phyloP scores from a whole-genome alignment of 2,329 filamentous ascomycete species.

The Aurifilum marmelostoma region DNA sequence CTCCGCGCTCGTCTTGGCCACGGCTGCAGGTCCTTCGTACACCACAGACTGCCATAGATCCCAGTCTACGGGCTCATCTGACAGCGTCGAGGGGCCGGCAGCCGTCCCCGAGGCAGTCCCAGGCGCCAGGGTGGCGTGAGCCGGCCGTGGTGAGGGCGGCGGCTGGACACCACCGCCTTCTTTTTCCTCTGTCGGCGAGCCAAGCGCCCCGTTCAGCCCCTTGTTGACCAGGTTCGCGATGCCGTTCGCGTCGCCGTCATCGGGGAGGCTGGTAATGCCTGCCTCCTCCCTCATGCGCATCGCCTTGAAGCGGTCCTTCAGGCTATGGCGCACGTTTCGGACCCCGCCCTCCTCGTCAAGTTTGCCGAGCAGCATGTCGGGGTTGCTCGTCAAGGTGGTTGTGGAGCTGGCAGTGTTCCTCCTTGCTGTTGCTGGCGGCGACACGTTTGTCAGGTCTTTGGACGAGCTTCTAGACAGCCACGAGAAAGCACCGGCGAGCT shows the following conservation, averaged over 20 bases:
- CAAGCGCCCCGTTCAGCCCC: constrained; percentile 25
- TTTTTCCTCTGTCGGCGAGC: constrained; percentile 31
- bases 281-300: constrained; percentile 76
- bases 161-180: constrained; percentile 36
- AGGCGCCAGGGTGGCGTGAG: constrained; percentile 74
- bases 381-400: constrained; percentile 77
- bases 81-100: constrained; percentile 71
- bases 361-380: constrained; percentile 71
- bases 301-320: constrained; percentile 79
- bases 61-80: constrained; percentile 88
- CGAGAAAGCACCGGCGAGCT: constrained; percentile 85
- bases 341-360: constrained; percentile 69
- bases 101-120: constrained; percentile 84
- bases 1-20: constrained; percentile 84
- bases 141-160: constrained; percentile 57
- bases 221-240: constrained; percentile 34
- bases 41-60: constrained; percentile 97
- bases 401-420: constrained; percentile 82
- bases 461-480: constrained; percentile 76
- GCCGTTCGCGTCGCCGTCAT: constrained; percentile 50
- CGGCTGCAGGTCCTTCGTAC: constrained; percentile 87
- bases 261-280: constrained; percentile 54
- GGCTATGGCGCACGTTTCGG: constrained; percentile 59
- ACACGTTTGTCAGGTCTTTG: constrained; percentile 59
- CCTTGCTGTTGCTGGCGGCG: constrained; percentile 53